Base-by-base conservation (phyloP, 139 green algal genomes). In the Coelastrella sp. region DNA sequence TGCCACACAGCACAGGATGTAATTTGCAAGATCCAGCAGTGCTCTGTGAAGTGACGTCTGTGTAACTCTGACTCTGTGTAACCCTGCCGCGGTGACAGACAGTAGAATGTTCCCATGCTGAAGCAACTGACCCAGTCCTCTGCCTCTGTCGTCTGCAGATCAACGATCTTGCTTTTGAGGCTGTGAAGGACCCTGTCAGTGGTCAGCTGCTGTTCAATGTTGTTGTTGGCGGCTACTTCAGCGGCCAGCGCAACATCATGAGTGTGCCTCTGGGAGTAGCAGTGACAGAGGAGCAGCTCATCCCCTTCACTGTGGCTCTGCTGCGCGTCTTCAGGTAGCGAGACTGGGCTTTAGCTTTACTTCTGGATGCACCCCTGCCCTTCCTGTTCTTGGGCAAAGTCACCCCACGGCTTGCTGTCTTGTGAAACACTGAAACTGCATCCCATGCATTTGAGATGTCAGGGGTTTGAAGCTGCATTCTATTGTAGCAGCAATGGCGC, bases 111-210 rank as follows among this genome's bases (percentile, higher is more conserved):
- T 1, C 35, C 35, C 66, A 80, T 70, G 15, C 63, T 70, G 63
- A 70, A 70, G 35, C 35, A 49, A 49, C 35, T 49, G 35, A 49
- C 73, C n/a, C 4, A 49, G 73, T 20, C 6, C 14, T 63, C 10
- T 60, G n/a, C 79, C 72, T 7, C 19, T 75, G n/a, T 27, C n/a
- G 0, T 22, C 27, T 79, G 27, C 97, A 99, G 93, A 99, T 99
- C 95, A 99, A 99, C 91, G 98, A 99, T 90, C 94, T 99, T 11
- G 98, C 96, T 9, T 97, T 98, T 84, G 95, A 98, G 85, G 97
- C 98, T 19, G 96, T 97, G n/a, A 72, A 87, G 0, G 82, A 97
- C 76, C 95, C 96, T 0, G 93, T 93, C 4, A 96, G 89, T 59
- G 96, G 96, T 10, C 85, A 96, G 90, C 88, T 96, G 91, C 60